Evolutionary conservation across 78 protist species (phyloP), one percentile per base, ranked within the genome.

Genomic region (Cavenderia fasciculata): DNA sequence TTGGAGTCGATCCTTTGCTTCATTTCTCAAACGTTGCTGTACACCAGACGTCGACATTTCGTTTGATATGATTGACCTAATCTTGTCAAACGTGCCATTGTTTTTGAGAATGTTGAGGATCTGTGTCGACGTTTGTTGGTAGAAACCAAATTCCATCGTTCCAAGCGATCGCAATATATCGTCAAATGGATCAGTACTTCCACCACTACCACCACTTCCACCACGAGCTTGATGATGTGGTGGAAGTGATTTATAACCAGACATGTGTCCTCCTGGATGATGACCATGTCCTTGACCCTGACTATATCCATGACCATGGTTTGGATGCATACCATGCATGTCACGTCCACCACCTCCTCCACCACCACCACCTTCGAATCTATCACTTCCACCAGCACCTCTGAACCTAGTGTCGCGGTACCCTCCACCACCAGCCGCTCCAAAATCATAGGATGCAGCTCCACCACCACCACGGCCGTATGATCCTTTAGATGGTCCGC

Each of bases 31-130:
- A 6, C 4, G 23, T 16, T 79, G 59, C 27, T 34, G 44, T 18
- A 49, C 8, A 6, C 75, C 66, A 21, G 62, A 52, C 8, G 18
- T 36, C 6, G 27, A 19, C n/a, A 79, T 18, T 23, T 79, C 59
- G 4, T 18, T 47, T n/a, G 88, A n/a, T 16, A 79, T 79, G n/a
- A 79, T 79, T 14, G 14, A 21, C 54, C 88, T 79, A 2, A 79
- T 79, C 19, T 36, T 62, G 29, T 79, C 88, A 51, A 79, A 79
- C 16, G 88, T 65, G 10, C 88, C 88, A 79, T 79, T 79, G 38
- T 31, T 79, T 43, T 79, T 79, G 21, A 79, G 59, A 16, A 79
- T 62, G 25, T 65, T 62, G 23, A 79, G 27, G 38, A 66, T 79
- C 38, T 79, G 88, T 2, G 36, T 52, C 31, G 88, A 79, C 41